Conservation (phyloP, 2,329 filamentous ascomycete species). For the Dactylonectria macrodidyma region DNA sequence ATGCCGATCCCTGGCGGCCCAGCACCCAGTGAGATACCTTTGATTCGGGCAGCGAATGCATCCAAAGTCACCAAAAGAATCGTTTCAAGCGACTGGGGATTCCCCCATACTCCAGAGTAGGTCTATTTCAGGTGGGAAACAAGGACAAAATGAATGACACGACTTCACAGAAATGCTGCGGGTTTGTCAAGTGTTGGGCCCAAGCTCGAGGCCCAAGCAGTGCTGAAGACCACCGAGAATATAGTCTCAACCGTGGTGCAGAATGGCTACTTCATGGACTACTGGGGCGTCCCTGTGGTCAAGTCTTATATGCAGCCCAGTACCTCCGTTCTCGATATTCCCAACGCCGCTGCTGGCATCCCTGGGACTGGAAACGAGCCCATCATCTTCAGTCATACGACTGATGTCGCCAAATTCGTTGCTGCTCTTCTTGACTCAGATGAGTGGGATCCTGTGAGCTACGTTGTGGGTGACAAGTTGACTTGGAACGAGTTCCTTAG, state of each 20-base stretch:
- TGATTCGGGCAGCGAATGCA: too few species aligned
- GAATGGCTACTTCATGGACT: conserved; percentile 12
- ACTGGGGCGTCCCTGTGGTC: conserved; percentile 13
- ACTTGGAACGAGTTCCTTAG: conserved; percentile 60
- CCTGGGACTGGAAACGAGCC: conserved; percentile 56
- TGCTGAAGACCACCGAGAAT: not conserved
- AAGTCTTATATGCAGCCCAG: conserved; percentile 13
- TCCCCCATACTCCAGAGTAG: too few species aligned
- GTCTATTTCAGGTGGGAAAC: too few species aligned
- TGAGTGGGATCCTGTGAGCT: conserved; percentile 59
- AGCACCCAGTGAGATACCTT: too few species aligned
- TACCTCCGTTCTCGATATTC: conserved; percentile 13
- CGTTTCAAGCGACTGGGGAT: too few species aligned
- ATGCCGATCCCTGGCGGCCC: too few species aligned
- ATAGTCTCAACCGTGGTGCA: conserved; percentile 15
- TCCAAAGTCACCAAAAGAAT: too few species aligned
- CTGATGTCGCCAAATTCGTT: conserved; percentile 64
- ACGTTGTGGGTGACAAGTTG: conserved; percentile 56
- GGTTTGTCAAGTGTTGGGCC: not conserved
- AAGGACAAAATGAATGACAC: too few species aligned
- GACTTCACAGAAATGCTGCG: too few species aligned
- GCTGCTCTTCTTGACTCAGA: conserved; percentile 56
- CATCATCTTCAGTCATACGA: conserved; percentile 63
- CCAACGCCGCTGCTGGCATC: not conserved
- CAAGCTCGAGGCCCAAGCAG: not conserved